These are phyloP conservation scores for Linanthus parryae DNA, from an alignment of 148 eudicot species.

Conservation along the genomic window DNA sequence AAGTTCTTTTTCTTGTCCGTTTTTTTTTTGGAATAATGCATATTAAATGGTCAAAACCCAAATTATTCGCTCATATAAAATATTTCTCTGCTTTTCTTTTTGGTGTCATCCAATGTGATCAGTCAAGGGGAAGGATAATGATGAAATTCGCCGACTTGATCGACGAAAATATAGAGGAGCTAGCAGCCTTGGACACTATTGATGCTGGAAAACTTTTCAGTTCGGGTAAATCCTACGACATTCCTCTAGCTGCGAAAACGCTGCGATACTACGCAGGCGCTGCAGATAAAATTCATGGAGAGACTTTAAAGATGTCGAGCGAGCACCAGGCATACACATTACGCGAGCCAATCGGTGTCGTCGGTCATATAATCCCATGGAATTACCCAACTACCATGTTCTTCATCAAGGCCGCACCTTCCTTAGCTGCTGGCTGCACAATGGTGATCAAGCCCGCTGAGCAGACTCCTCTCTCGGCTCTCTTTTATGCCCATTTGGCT, in stretches of 20 bases:
- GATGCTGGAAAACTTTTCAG: constrained; percentile 58
- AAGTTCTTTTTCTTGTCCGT: constrained; percentile 28
- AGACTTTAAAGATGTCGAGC: constrained; percentile 65
- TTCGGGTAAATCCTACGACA: constrained; percentile 30
- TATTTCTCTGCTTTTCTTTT: too few relatives aligned
- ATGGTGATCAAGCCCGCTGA: constrained; percentile 87
- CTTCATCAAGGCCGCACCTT: constrained; percentile 59
- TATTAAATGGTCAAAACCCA: too few relatives aligned
- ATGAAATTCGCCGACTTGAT: constrained; percentile 49
- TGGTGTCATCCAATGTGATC: constrained; percentile 1
- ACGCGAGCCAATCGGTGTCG: constrained; percentile 75
- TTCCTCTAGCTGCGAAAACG: constrained; percentile 35
- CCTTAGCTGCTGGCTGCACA: constrained; percentile 89
- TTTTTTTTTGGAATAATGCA: too few relatives aligned
- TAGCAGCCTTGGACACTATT: constrained; percentile 40
- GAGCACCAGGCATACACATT: constrained; percentile 67
- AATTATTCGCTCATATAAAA: too few relatives aligned
- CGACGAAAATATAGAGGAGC: constrained; percentile 31
- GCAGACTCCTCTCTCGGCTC: constrained; percentile 72
- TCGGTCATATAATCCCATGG: constrained; percentile 84
- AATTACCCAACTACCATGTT: constrained; percentile 64
- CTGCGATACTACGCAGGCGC: constrained; percentile 72
- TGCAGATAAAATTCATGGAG: constrained; percentile 88
- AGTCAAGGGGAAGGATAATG: constrained; percentile 42
- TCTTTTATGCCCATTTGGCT: constrained; percentile 64